Evolutionary conservation across 2,329 filamentous ascomycete species (phyloP), one percentile per base, ranked within the genome.

Genomic region (Colletotrichum higginsianum): DNA sequence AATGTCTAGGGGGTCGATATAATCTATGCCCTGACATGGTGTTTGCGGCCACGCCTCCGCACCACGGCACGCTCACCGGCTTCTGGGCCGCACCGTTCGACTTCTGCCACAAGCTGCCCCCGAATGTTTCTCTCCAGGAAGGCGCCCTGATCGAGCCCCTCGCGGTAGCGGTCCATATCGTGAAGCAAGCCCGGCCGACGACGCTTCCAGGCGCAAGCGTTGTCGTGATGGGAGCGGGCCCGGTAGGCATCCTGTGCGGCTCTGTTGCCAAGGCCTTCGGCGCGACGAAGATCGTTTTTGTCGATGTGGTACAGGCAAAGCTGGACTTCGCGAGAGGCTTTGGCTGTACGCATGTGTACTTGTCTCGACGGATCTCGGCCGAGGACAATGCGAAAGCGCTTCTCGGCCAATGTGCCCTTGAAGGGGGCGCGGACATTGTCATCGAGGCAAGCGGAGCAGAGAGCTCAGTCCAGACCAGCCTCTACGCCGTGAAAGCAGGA

Each of bases 131-230:
- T 2, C 76, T 87, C 49, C 86, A 89, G 70, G 85, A 88, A 35
- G 87, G 84, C 1, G 87, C 87, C 0, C 76, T 89, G 11, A 82
- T 88, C 1, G 87, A 90, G 75, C 88, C 87, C 0, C 78, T 88
- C 0, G 83, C 86, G 0, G 86, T 89, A 0, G 86, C 87, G 0
- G 84, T 87, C 3, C 83, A 86, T 58, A 85, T 86, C 12, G 26
- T 26, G 26, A 26, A 26, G 26, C 26, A 26, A 26, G 26, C 26
- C 26, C 26, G 26, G 26, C 26, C 26, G 4, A 26, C 26, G 26
- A 26, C 26, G 26, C 26, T 26, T 4, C 26, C 26, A 26, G 26
- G 26, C 26, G 26, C 26, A 26, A 26, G 26, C 26, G 26, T 26
- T 4, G 26, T 26, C 26, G 26, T 26, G 26, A 26, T 26, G 87